Evolutionary conservation across 2,329 filamentous ascomycete species (phyloP), one percentile per base, ranked within the genome.

Genomic region (Trichophyton schoenleinii): DNA sequence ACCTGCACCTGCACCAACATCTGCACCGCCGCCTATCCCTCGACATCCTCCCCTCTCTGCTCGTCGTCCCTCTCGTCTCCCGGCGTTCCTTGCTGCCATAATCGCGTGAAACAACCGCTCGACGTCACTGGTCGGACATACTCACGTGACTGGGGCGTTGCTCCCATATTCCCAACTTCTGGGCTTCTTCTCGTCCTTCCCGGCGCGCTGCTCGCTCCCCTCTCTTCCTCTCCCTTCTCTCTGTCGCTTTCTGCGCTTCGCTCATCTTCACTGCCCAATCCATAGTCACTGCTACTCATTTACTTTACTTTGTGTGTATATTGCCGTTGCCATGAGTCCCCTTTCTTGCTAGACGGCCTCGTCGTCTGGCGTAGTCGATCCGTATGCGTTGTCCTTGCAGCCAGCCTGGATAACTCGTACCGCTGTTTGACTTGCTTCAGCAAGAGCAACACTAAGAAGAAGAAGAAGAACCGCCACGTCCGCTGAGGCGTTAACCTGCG

Each of bases 331-430:
- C 58, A 58, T 62, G 55, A n/a, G 15, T 42, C 67, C 66, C 67
- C 44, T 59, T 63, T 66, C 65, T 67, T 71, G 75, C 77, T 80
- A 77, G 75, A 74, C 76, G 34, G 70, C 67, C 52, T 63, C 61
- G 62, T 68, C 70, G 76, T 77, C 76, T 78, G 70, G 76, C 76
- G 72, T 64, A 69, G 71, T 70, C 69, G 67, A 69, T 71, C 68
- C 70, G 66, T 71, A 70, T 72, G 71, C 69, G 67, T 69, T 72
- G 68, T 71, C 74, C 74, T 71, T 74, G 74, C 73, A 75, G 70
- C 76, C 73, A 77, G 75, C 74, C 70, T 69, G 70, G 72, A 74
- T 70, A 70, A 69, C 71, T 67, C 71, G 74, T 74, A 73, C 76
- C 72, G 67, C 70, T 72, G 72, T 72, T 75, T 74, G 71, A 72